Evolutionary conservation across 805 yeast species (phyloP), one percentile per base, ranked within the genome.

Genomic region (Metschnikowia vanudenii): DNA sequence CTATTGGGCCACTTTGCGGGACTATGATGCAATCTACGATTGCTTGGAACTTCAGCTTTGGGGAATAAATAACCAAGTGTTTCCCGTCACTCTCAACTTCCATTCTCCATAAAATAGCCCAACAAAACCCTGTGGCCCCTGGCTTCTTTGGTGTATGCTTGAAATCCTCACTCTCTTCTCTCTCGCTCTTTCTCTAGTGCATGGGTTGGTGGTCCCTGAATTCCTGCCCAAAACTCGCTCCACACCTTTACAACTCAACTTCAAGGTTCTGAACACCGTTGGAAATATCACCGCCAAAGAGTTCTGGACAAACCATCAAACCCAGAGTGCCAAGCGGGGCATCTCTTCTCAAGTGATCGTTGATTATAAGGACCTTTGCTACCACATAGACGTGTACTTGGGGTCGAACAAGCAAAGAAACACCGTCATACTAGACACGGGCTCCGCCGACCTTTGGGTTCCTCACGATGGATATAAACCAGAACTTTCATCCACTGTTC

Each of bases 401-500:
- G 56, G 58, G 14, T 44, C 52, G 11, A 17, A 45, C n/a, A 29
- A 24, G 14, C 50, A 51, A 40, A 38, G 30, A 18, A 61, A 59
- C 10, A 56, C 58, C 13, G 72, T 69, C 2, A 56, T 68, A 47
- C 62, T 71, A 11, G 75, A 71, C 50, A 71, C 76, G 17, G 76
- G 76, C n/a, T 69, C 74, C 5, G 64, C 73, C 9, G 75, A 71
- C 51, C 62, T 71, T 46, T 71, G 76, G 76, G 62, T 71, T 4
- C 43, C 47, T 10, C 8, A 18, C 9, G 18, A 8, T 9, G 39
- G 24, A 4, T 43, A 38, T n/a, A 9, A 33, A 20, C 43, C 35
- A 14, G 20, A 12, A 1, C 8, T 4, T 9, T 46, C 42, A 14
- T 26, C 13, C 10, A 4, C 20, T 10, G 13, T 17, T 4, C 20